Evolutionary conservation across 768 basidiomycete species (phyloP).

Genomic region (Russula lepida): DNA sequence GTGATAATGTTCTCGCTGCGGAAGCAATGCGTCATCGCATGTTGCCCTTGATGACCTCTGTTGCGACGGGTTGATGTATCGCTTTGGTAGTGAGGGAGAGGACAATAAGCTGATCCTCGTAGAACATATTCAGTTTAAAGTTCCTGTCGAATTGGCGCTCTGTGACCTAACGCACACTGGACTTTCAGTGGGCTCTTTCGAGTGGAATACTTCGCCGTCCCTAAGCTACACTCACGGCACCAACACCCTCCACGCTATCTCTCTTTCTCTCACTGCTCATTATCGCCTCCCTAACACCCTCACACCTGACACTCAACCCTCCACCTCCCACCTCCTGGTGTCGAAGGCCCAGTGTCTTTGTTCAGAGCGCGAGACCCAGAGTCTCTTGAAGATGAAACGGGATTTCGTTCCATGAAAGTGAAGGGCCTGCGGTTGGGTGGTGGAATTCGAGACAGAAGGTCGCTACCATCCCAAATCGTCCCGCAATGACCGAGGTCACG

Average conservation of each 20-base stretch:
- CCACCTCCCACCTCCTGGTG: constrained; percentile 42
- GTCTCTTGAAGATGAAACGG: too few relatives aligned
- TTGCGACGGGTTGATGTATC: constrained; percentile 85
- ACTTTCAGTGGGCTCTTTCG: constrained; percentile 97
- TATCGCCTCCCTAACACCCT: constrained; percentile 32
- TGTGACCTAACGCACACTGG: neutral
- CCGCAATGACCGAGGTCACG: constrained; percentile 80
- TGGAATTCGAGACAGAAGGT: too few relatives aligned
- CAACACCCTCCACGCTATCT: constrained; percentile 74
- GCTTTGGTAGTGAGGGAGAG: constrained; percentile 94
- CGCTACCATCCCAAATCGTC: constrained; percentile 85
- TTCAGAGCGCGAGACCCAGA: too few relatives aligned
- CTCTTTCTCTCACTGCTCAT: constrained; percentile 61
- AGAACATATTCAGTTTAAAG: constrained; percentile 23
- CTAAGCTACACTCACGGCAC: constrained; percentile 59
- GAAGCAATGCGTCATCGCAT: constrained; percentile 88
- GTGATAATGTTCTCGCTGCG: constrained; percentile 90
- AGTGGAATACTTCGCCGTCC: constrained; percentile 83
- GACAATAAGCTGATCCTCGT: constrained; percentile 92
- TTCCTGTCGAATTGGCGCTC: neutral
- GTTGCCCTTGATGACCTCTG: constrained; percentile 90
- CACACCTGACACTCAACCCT: constrained; percentile 42
- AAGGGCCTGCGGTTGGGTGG: too few relatives aligned
- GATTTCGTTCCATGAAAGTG: too few relatives aligned
- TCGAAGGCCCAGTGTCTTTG: constrained; percentile 39